A percentile compares a stretch with the other conserved stretches of the same genome.
phyloP scores from a whole-genome alignment of 495 filamentous ascomycete species.

The Penicillium waksmanii region DNA sequence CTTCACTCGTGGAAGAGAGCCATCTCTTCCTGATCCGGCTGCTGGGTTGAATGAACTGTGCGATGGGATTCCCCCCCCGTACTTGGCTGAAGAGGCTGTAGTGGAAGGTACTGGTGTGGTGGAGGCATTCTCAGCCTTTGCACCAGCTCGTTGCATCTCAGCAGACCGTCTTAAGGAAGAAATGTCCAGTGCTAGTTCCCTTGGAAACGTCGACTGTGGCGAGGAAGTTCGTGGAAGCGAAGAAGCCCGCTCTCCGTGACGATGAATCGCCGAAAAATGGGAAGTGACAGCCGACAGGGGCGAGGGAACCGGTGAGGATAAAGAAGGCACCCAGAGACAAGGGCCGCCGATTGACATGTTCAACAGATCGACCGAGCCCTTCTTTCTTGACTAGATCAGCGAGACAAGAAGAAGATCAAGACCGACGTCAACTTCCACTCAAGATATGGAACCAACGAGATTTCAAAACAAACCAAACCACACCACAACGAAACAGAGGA shows the following conservation, averaged over 20 bases:
- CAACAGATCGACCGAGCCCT: conserved; percentile 16
- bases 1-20: conserved; percentile 24
- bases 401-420: conserved; percentile 6
- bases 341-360: conserved; percentile 50
- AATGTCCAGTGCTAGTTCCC: conserved; percentile 28
- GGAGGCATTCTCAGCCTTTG: conserved; percentile 45
- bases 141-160: conserved; percentile 37
- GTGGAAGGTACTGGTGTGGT: conserved; percentile 22
- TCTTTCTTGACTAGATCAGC: background rate
- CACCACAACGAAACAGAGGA: conserved; percentile 10
- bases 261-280: conserved; percentile 37
- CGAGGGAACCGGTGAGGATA: conserved; percentile 41
- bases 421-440: background rate
- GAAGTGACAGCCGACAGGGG: conserved; percentile 41
- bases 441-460: conserved; percentile 4
- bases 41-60: conserved; percentile 12
- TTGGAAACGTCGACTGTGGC: conserved; percentile 25
- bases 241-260: conserved; percentile 37
- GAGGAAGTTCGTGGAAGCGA: conserved; percentile 28
- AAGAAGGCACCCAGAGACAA: conserved; percentile 47
- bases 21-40: conserved; percentile 19
- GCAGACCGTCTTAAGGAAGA: conserved; percentile 18
- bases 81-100: conserved; percentile 20
- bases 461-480: conserved; percentile 10
- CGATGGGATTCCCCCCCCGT: conserved; percentile 27